phyloP scores from a whole-genome alignment of 2,329 filamentous ascomycete species.

The Capronia americana region DNA sequence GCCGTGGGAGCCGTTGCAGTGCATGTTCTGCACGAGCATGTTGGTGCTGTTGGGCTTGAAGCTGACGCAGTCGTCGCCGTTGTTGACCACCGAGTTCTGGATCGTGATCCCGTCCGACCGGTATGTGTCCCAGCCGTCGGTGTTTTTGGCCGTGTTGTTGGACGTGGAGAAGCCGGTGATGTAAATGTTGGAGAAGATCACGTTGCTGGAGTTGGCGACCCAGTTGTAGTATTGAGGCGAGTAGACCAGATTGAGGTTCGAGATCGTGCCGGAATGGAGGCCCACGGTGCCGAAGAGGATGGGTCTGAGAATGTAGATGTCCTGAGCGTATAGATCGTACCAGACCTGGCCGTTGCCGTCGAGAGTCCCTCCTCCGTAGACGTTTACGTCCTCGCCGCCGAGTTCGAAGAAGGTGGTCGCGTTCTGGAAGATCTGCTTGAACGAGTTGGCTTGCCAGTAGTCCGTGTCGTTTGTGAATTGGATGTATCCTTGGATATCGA shows the following conservation, averaged over 20 bases:
- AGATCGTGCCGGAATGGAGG: not conserved
- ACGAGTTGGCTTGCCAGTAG: not conserved
- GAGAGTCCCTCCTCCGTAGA: not conserved
- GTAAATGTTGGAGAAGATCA: not conserved
- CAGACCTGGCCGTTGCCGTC: not conserved
- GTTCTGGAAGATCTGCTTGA: not conserved
- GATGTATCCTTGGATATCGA: not conserved
- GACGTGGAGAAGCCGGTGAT: not conserved
- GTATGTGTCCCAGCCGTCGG: not conserved
- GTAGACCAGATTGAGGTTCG: not conserved
- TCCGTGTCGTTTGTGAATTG: not conserved
- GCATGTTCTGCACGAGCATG: not conserved
- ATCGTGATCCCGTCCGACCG: not conserved
- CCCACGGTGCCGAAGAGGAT: not conserved
- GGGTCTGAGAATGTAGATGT: not conserved
- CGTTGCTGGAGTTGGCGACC: not conserved
- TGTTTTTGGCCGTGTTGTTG: not conserved
- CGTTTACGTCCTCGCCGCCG: not conserved
- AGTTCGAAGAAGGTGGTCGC: not conserved
- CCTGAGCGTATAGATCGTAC: not conserved
- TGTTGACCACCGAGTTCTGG: not conserved
- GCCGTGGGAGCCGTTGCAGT: not conserved
- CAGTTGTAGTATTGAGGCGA: not conserved
- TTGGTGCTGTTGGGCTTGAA: not conserved
- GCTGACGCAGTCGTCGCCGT: slow-evolving; percentile 1